Evolutionary conservation across 805 yeast genomes (phyloP).

Genomic region (Pichia kluyveri): DNA sequence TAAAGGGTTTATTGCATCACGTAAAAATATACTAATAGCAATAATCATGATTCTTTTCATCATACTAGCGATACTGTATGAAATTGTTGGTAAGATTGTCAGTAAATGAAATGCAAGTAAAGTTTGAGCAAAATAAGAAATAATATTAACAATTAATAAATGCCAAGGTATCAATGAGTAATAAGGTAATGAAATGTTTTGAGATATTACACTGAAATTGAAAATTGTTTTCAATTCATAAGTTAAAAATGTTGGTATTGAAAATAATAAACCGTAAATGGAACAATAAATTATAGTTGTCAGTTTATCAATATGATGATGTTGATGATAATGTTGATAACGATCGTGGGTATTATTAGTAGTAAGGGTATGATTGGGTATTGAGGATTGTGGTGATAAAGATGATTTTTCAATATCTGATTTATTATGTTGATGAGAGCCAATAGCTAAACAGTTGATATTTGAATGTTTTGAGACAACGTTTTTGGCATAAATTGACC

Average conservation of each 20-base stretch:
- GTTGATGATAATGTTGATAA: too few species aligned
- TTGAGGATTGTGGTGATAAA: not conserved
- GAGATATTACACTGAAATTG: not conserved
- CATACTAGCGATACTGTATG: conserved; percentile 81
- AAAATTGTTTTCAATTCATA: conserved; percentile 41
- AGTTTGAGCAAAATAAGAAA: conserved; percentile 73
- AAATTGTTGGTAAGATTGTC: conserved; percentile 74
- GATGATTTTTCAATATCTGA: not conserved
- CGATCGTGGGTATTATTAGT: not conserved
- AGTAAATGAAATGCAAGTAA: conserved; percentile 72
- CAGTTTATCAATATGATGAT: conserved; percentile 56
- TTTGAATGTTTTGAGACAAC: conserved; percentile 42
- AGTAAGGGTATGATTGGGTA: not conserved
- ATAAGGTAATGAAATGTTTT: conserved; percentile 3
- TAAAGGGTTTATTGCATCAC: conserved; percentile 32
- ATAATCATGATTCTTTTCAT: conserved; percentile 84
- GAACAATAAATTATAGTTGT: conserved; percentile 79
- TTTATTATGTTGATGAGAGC: not conserved
- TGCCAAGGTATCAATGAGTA: conserved; percentile 31
- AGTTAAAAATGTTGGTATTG: conserved; percentile 64
- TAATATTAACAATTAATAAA: conserved; percentile 54
- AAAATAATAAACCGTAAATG: conserved; percentile 55
- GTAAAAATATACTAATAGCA: conserved; percentile 62
- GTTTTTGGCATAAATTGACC: conserved; percentile 79
- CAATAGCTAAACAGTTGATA: not conserved